Conservation (phyloP, 768 basidiomycete genomes). For the Leccinum olivaceopallidum region DNA sequence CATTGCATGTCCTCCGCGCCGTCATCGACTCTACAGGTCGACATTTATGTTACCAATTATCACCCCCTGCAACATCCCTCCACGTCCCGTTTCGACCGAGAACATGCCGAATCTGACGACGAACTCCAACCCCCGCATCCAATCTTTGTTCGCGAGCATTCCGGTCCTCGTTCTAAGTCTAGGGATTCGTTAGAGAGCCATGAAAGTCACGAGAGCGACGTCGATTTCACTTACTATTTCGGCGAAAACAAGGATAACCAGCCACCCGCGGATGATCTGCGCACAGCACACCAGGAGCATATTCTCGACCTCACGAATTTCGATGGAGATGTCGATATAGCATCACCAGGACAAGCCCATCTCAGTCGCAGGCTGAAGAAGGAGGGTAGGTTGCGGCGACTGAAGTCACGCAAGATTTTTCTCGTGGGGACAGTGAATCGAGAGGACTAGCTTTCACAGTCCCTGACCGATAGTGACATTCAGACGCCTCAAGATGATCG, state of each 20-base stretch:
- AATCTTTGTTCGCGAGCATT: too few relatives aligned
- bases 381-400: conserved; percentile 59
- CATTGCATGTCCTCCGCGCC: conserved; percentile 59
- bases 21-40: conserved; percentile 51
- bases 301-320: conserved; percentile 73
- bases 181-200: conserved; percentile 32
- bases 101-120: too few relatives aligned
- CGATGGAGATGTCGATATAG: conserved; percentile 68
- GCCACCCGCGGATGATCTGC: conserved; percentile 31
- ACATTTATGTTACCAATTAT: conserved; percentile 73
- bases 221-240: conserved; percentile 45
- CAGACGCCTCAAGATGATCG: not conserved
- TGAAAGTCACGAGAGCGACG: conserved; percentile 34
- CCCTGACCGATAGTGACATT: not conserved
- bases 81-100: too few relatives aligned
- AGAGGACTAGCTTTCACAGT: too few relatives aligned
- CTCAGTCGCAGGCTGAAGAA: conserved; percentile 55
- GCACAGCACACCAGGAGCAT: conserved; percentile 45
- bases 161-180: conserved; percentile 12
- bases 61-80: conserved; percentile 22
- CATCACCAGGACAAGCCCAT: conserved; percentile 54
- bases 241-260: conserved; percentile 35
- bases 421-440: too few relatives aligned
- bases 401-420: too few relatives aligned
- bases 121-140: too few relatives aligned